Conservation (phyloP, 164 flowering plant species). For the Platanus orientalis region DNA sequence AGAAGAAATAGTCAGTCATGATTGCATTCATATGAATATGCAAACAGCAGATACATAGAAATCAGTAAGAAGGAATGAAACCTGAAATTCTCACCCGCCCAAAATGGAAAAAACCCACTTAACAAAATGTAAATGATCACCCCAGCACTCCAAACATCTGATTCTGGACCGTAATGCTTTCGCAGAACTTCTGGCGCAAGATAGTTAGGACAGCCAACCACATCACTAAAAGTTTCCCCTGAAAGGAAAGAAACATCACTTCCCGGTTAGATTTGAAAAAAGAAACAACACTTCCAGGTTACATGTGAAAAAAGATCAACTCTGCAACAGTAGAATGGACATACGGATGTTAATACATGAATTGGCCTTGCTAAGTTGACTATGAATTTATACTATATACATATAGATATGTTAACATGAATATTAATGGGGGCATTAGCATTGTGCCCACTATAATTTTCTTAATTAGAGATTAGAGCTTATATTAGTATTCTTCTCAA, state of each 20-base stretch:
- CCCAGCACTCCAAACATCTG: too few relatives aligned
- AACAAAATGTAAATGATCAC: too few relatives aligned
- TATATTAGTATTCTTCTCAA: too few relatives aligned
- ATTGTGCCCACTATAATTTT: too few relatives aligned
- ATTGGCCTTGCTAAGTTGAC: too few relatives aligned
- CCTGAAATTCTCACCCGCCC: conserved; percentile 60
- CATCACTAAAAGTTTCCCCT: conserved; percentile 73
- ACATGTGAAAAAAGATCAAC: neutral
- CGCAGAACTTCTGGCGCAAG: conserved; percentile 83
- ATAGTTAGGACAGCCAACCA: conserved; percentile 91
- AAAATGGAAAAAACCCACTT: conserved; percentile 87
- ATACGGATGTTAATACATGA: too few relatives aligned
- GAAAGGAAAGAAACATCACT: conserved; percentile 14
- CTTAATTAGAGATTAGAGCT: too few relatives aligned
- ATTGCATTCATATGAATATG: neutral
- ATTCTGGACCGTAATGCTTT: too few relatives aligned
- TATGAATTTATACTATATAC: too few relatives aligned
- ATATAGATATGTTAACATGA: too few relatives aligned
- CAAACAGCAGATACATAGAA: neutral
- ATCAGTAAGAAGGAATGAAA: neutral
- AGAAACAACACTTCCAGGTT: too few relatives aligned
- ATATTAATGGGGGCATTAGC: too few relatives aligned
- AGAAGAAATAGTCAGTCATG: neutral
- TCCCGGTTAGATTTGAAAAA: neutral
- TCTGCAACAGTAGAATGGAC: neutral